Conservation (phyloP, 106 monocot species). For the Alisma plantagoaquatica region DNA sequence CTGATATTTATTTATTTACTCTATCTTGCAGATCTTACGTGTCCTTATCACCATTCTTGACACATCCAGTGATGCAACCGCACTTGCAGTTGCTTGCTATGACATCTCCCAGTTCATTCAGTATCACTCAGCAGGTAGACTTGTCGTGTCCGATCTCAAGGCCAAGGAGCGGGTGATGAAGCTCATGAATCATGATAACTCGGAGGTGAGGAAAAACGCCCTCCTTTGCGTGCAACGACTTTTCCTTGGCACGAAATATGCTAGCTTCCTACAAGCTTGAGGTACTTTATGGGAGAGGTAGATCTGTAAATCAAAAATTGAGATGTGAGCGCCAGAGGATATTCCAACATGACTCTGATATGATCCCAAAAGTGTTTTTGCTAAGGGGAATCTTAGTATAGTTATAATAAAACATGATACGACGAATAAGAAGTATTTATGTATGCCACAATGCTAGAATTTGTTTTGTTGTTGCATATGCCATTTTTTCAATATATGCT, state of each 20-base stretch:
- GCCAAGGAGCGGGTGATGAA: slow-evolving; percentile 93
- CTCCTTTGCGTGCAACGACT: slow-evolving; percentile 90
- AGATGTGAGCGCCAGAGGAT: no score
- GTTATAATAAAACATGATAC: no score
- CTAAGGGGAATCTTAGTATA: no score
- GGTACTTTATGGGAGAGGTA: no score
- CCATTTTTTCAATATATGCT: no score
- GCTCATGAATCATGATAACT: slow-evolving; percentile 83
- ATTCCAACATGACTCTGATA: no score
- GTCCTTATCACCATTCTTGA: slow-evolving; percentile 85
- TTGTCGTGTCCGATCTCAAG: slow-evolving; percentile 63
- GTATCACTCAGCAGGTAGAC: slow-evolving; percentile 65
- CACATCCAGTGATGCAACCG: slow-evolving; percentile 80
- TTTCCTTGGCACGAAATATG: slow-evolving; percentile 93
- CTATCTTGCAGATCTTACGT: slow-evolving; percentile 55
- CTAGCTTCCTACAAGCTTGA: slow-evolving; percentile 79
- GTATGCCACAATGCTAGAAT: no score
- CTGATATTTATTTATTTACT: neutral
- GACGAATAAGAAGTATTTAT: no score
- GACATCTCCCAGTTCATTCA: slow-evolving; percentile 93
- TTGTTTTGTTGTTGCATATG: no score
- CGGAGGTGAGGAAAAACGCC: slow-evolving; percentile 87
- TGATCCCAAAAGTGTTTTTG: no score
- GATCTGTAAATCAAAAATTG: no score
- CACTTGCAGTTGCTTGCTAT: slow-evolving; percentile 80